phyloP scores from a whole-genome alignment of 371 early-diverging fungal species.

The Lichtheimia hyalospora region DNA sequence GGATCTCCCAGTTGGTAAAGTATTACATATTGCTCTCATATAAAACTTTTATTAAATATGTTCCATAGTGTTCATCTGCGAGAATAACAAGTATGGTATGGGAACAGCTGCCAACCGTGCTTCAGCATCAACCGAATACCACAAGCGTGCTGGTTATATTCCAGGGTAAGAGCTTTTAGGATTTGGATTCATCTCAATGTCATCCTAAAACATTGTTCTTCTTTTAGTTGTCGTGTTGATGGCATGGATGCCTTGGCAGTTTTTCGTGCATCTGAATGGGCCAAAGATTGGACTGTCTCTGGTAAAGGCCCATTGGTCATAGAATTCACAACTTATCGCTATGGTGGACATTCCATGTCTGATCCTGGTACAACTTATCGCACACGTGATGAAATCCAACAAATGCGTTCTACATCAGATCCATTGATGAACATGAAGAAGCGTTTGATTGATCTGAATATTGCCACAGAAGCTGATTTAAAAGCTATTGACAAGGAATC shows the following conservation, averaged over 20 bases:
- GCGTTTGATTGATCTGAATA: constrained; percentile 67
- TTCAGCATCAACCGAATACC: constrained; percentile 94
- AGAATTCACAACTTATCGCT: constrained; percentile 98
- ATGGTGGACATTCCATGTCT: constrained; percentile 99
- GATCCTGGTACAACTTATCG: constrained; percentile 96
- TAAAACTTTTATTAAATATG: no score
- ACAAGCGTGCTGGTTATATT: constrained; percentile 95
- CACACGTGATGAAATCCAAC: constrained; percentile 96
- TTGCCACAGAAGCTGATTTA: constrained; percentile 84
- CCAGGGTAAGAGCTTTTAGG: constrained; percentile 69
- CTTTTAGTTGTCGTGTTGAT: constrained; percentile 57
- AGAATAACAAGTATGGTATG: constrained; percentile 99
- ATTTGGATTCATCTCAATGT: not conserved
- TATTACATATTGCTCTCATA: not conserved
- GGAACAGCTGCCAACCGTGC: constrained; percentile 93
- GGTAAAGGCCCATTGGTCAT: constrained; percentile 96
- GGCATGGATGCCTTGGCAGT: constrained; percentile 97
- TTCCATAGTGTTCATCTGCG: constrained; percentile 87
- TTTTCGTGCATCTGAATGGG: constrained; percentile 80
- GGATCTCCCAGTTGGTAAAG: constrained; percentile 85
- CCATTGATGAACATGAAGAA: constrained; percentile 91
- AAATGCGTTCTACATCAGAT: constrained; percentile 93
- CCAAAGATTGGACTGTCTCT: constrained; percentile 81
- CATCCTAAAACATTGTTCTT: not conserved
- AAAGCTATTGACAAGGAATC: constrained; percentile 94